Conservation (phyloP, 768 basidiomycete species). For the Calocera viscosa region DNA sequence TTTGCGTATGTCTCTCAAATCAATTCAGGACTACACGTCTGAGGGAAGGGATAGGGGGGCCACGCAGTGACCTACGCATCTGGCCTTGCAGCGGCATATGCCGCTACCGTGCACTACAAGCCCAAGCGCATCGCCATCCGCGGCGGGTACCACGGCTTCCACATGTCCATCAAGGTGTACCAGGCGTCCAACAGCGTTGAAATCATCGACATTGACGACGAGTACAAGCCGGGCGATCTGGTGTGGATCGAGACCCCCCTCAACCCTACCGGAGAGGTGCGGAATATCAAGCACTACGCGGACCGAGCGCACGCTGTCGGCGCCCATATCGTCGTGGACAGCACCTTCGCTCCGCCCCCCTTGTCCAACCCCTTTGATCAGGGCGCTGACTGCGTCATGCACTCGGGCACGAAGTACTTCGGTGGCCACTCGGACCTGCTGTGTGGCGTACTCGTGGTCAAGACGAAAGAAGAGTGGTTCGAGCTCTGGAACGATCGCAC, state of each 20-base stretch:
- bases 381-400: constrained; percentile 60
- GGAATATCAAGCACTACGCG: constrained; percentile 69
- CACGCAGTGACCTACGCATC: constrained; percentile 67
- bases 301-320: constrained; percentile 69
- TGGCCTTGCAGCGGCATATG: constrained; percentile 61
- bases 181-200: constrained; percentile 14
- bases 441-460: constrained; percentile 61
- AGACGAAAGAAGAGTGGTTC: constrained; percentile 49
- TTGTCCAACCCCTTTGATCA: constrained; percentile 78
- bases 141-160: constrained; percentile 65
- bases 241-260: constrained; percentile 83
- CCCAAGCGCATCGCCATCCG: constrained; percentile 71
- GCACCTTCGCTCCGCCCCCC: constrained; percentile 82
- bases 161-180: constrained; percentile 54
- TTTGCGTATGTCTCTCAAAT: constrained; percentile 37
- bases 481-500: constrained; percentile 55
- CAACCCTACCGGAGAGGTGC: constrained; percentile 74
- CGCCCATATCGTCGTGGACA: constrained; percentile 61
- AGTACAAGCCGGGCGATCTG: constrained; percentile 57
- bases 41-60: constrained; percentile 16
- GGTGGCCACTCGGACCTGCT: constrained; percentile 80
- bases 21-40: not conserved
- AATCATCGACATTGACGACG: constrained; percentile 61
- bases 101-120: constrained; percentile 51
- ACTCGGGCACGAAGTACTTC: constrained; percentile 74